Evolutionary conservation across 305 asterid genomes (phyloP), one percentile per base, ranked within the genome.

Genomic region (Rubia balearica): DNA sequence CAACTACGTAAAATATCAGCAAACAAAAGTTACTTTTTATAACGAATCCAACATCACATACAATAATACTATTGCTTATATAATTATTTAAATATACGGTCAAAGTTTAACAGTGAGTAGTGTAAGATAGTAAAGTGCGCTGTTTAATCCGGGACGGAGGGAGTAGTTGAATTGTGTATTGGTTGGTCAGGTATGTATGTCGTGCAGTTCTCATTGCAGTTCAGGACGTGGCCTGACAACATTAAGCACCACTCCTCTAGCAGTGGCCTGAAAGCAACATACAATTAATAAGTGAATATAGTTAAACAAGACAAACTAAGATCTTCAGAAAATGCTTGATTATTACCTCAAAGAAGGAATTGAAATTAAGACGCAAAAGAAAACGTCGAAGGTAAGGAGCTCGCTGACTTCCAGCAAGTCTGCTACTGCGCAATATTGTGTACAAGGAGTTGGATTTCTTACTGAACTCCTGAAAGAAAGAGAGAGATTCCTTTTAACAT

Each of bases 351-450:
- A 88, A 95, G 85, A 87, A 95, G 74, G 96, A 90, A 79, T 92
- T 92, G 79, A 85, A 95, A 83, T 95, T 95, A 78, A 95, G 99
- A 61, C 97, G 95, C 85, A 95, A 76, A 82, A 95, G 98, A 82
- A 95, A 95, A 60, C 96, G 96, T 84, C 98, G 80, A 73, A 95
- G 93, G 71, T 90, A 95, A 1, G 99, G 99, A 69, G 99, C 99
- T 65, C 99, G 88, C 82, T 95, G 98, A 82, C 99, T 95, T 81
- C 99, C 98, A 69, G 96, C 98, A 71, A 95, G 93, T 85, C 97
- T 87, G 86, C 96, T 90, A 75, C 94, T 91, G 38, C 97, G 94
- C 49, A 91, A 87, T 76, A 91, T 95, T 46, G 99, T 95, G 82
- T 95, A 95, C 75, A 91, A 78, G 65, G 99, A 95, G 85, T 90